Evolutionary conservation across 306 rosid species (phyloP), one percentile per base, ranked within the genome.

Genomic region (Rosa multiflora): DNA sequence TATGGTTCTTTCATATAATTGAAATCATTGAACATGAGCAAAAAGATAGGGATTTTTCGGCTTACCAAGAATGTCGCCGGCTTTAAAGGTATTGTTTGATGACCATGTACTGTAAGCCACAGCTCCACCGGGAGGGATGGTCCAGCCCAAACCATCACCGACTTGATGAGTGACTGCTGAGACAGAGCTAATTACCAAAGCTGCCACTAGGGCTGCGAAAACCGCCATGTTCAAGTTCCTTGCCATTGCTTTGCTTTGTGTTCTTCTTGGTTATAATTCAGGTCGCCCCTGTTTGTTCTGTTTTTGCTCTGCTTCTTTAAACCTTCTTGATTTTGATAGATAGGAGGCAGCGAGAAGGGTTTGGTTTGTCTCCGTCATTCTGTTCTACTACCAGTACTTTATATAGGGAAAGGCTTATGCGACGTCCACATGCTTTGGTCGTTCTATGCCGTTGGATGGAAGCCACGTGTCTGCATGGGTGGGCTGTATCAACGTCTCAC

Each of bases 101-200:
- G 97, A 88, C 98, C 98, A 94, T 1, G 14, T 52, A 79, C 74
- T 0, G 68, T 90, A 94, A 39, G 49, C 8, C 1, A 83, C 0
- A 23, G 89, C 70, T 12, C 84, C 92, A 10, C 64, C 26, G 2
- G 91, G 2, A 37, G 92, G 86, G 75, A 87, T 35, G 70, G 20
- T 51, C 98, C 98, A 94, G 2, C 94, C 90, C 0, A 78, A 62
- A 26, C 78, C 10, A 70, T 81, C 97, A 10, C 97, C 99, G 1
- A 94, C 97, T 1, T 77, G 71, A 59, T 88, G 77, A 12, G 83
- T 80, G 10, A 70, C 87, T 9, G 95, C 90, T 0, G 89, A 87
- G 1, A 49, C 62, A 1, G 91, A 78, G 67, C 83, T 79, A 18
- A 88, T 86, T 46, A 90, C 18, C 4, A 85, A 46, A 58, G 84